Percentiles rank a stretch among this genome's conserved stretches.
These are phyloP conservation scores for Colletotrichum camelliae DNA, from an alignment of 2,329 filamentous ascomycete genomes.

Conservation along the genomic window DNA sequence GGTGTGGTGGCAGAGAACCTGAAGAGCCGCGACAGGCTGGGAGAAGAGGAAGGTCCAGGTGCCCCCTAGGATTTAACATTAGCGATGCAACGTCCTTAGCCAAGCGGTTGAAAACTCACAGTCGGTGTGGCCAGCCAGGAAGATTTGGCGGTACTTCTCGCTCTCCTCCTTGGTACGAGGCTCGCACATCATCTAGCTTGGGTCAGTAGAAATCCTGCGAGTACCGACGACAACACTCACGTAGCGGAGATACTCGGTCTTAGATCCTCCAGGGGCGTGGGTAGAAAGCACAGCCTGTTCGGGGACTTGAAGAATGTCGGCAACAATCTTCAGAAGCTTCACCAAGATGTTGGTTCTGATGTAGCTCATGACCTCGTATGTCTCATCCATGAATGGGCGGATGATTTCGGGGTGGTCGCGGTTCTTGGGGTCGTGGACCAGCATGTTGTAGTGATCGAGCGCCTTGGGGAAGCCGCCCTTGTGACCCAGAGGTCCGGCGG, in stretches of 20 bases:
- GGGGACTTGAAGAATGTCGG: conserved; percentile 42
- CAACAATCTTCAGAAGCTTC: conserved; percentile 43
- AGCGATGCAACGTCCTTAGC: fast-evolving
- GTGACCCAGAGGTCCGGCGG: conserved; percentile 27
- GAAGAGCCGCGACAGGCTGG: conserved; percentile 42
- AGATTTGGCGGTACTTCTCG: conserved; percentile 40
- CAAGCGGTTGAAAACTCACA: conserved; percentile 21
- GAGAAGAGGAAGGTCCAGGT: conserved; percentile 43
- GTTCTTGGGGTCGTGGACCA: conserved; percentile 29
- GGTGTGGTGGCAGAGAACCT: conserved; percentile 36
- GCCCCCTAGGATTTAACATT: conserved; percentile 18
- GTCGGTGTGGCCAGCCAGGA: conserved; percentile 46
- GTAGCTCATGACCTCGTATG: conserved; percentile 30
- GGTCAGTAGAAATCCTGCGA: background rate
- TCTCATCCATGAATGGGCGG: conserved; percentile 27
- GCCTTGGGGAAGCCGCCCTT: conserved; percentile 13
- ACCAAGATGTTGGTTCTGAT: conserved; percentile 31
- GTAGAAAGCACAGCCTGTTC: conserved; percentile 39
- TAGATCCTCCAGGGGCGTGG: conserved; percentile 38
- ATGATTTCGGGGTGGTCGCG: conserved; percentile 27
- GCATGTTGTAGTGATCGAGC: conserved; percentile 4
- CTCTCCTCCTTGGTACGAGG: conserved; percentile 39
- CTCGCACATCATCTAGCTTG: conserved; percentile 38
- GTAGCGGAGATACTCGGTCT: conserved; percentile 43
- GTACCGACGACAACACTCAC: background rate